These are phyloP conservation scores for Ochromonas danica DNA, from an alignment of 108 stramenopile species.

Conservation along the genomic window DNA sequence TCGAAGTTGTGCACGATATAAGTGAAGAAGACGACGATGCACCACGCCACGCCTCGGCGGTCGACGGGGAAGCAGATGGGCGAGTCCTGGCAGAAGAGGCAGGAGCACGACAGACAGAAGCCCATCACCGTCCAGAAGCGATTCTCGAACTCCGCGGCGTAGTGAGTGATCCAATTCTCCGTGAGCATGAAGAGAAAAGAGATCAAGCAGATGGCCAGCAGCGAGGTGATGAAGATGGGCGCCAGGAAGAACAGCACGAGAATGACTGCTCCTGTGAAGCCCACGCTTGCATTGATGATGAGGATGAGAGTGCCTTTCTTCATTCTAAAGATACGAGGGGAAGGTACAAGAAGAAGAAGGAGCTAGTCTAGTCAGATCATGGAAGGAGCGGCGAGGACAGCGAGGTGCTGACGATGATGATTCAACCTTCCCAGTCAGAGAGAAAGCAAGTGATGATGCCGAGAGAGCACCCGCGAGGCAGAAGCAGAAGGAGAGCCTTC, in stretches of 20 bases:
- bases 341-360: no score
- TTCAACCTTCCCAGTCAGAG: no score
- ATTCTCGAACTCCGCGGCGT: slow-evolving; percentile 64
- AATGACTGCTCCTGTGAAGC: background rate
- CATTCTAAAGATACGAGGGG: no score
- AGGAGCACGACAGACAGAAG: slow-evolving; percentile 66
- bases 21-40: slow-evolving; percentile 62
- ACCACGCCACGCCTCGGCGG: slow-evolving; percentile 65
- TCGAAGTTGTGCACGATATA: slow-evolving; percentile 82
- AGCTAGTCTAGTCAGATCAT: no score
- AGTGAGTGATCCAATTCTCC: slow-evolving; percentile 30
- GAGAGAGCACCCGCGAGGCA: no score
- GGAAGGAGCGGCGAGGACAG: no score
- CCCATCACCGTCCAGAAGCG: slow-evolving; percentile 86
- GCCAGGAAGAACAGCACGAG: background rate
- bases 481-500: no score
- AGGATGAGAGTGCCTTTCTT: no score
- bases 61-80: slow-evolving; percentile 61
- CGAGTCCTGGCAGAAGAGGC: slow-evolving; percentile 77
- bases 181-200: slow-evolving; percentile 10
- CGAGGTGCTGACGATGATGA: no score
- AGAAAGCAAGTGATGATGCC: no score
- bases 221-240: background rate
- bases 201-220: background rate
- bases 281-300: no score